Base-by-base conservation (phyloP, 2,329 filamentous ascomycete genomes). In the Sclerotinia trifoliorum region DNA sequence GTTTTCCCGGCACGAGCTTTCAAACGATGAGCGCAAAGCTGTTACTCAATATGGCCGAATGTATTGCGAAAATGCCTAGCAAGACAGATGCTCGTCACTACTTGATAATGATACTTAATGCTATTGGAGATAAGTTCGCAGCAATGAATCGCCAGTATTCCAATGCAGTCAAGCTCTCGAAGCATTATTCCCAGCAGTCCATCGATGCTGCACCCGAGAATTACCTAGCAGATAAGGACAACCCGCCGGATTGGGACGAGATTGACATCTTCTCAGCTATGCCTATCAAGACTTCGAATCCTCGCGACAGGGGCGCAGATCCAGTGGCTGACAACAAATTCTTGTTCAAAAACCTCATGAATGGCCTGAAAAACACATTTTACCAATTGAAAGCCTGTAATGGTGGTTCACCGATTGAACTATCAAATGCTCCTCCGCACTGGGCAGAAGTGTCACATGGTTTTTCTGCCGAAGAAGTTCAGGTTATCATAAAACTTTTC, bases 11-110 rank as follows among this genome's bases (percentile, higher is more conserved):
- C 11, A 98, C 96, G 0, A 99, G 94, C 79, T 99, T 99, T 77
- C 96, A 99, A 79, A 99, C 95, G 0, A 99, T 99, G 95, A 98
- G 95, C 75, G 96, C 95, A 0, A 99, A 98, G 79, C 83, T 99
- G 3, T 83, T 99, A 0, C 83, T 99, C 17, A 99, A 99, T 78
- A 96, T 99, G 93, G 95, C 94, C 0, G 96, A 99, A 76, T 96
- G 93, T 78, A 99, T 99, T 76, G 92, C 94, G 1, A 96, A 94
- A 78, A 86, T 99, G 74, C 90, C 91, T 26, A 92, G 97, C 77
- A 99, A 98, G 81, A 88, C 90, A 55, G 94, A 99, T 78, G 95
- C 95, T 32, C 89, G 96, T 7, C 94, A 98, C 78, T 97, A 97
- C 78, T 82, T 99, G 70, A 93, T 99, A 76, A 95, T 96, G 88